Conservation (phyloP, 2,329 filamentous ascomycete genomes). For the Fusarium globosum region DNA sequence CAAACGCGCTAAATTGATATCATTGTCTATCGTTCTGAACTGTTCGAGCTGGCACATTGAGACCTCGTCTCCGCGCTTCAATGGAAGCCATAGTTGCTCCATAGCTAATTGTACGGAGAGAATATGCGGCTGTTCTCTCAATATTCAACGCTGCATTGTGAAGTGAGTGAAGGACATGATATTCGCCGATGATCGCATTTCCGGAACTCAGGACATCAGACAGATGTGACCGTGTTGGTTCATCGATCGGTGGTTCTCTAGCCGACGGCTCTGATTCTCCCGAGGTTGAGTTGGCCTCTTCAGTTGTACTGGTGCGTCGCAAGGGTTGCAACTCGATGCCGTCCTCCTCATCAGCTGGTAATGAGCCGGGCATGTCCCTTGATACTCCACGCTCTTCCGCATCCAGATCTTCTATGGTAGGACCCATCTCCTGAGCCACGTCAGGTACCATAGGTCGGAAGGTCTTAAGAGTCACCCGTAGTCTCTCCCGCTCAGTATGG, state of each 20-base stretch:
- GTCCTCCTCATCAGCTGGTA: constrained; percentile 51
- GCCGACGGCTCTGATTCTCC: constrained; percentile 45
- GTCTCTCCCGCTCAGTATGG: constrained; percentile 68
- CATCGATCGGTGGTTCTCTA: constrained; percentile 43
- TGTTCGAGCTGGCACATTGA: constrained; percentile 34
- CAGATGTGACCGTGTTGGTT: constrained; percentile 52
- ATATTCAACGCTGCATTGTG: constrained; percentile 59
- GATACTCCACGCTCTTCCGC: constrained; percentile 66
- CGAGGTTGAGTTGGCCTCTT: constrained; percentile 40
- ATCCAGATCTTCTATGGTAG: constrained; percentile 62
- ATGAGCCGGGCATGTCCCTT: constrained; percentile 52
- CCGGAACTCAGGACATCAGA: constrained; percentile 65
- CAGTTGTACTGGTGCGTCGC: constrained; percentile 38
- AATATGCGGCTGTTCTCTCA: constrained; percentile 61
- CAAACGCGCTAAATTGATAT: constrained; percentile 7
- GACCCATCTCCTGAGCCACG: constrained; percentile 43
- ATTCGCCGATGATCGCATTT: constrained; percentile 64
- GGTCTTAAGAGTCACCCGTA: constrained; percentile 61
- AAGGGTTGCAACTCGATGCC: constrained; percentile 59
- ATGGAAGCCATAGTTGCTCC: constrained; percentile 65
- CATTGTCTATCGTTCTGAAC: constrained; percentile 37
- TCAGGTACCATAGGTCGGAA: constrained; percentile 50
- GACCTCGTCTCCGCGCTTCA: constrained; percentile 55
- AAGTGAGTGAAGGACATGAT: constrained; percentile 63
- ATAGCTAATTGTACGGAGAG: constrained; percentile 66